Evolutionary conservation across 225 moss, liverwort and hornwort genomes (phyloP).

Genomic region (Climacium dendroides): DNA sequence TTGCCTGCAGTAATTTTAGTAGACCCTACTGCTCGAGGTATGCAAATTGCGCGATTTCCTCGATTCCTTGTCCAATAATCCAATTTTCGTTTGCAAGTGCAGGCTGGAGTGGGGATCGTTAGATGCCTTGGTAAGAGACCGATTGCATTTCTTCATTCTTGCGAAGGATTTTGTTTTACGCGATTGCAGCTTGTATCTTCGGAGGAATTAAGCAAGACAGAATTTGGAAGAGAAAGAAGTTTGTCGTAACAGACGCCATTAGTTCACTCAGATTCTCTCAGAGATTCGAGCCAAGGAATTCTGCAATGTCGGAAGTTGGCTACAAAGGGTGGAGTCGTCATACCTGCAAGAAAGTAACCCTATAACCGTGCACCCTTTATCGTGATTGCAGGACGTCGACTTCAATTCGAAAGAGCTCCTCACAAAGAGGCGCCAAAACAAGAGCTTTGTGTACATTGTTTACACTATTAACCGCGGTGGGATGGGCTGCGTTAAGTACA

Average conservation of each 20-base stretch:
- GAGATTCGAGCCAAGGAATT: background rate
- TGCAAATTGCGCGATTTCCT: background rate
- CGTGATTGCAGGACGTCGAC: constrained; percentile 1
- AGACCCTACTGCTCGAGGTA: background rate
- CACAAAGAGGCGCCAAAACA: background rate
- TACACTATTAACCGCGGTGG: background rate
- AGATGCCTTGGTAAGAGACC: background rate
- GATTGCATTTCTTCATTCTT: background rate
- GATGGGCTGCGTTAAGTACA: background rate
- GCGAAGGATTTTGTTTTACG: too few relatives aligned
- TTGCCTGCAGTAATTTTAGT: background rate
- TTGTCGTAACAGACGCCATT: too few relatives aligned
- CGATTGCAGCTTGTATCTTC: too few relatives aligned
- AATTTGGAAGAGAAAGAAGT: background rate
- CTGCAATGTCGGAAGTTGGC: background rate
- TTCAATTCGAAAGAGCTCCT: background rate
- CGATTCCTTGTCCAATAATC: background rate
- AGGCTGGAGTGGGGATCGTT: background rate
- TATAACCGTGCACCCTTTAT: background rate
- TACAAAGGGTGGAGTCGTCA: background rate
- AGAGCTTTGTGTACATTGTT: background rate
- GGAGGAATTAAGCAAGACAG: background rate
- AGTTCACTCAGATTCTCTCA: background rate
- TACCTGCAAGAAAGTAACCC: constrained; percentile 11
- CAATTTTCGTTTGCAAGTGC: background rate